Evolutionary conservation across 2,329 filamentous ascomycete genomes (phyloP).

Genomic region (Fusarium begoniae): DNA sequence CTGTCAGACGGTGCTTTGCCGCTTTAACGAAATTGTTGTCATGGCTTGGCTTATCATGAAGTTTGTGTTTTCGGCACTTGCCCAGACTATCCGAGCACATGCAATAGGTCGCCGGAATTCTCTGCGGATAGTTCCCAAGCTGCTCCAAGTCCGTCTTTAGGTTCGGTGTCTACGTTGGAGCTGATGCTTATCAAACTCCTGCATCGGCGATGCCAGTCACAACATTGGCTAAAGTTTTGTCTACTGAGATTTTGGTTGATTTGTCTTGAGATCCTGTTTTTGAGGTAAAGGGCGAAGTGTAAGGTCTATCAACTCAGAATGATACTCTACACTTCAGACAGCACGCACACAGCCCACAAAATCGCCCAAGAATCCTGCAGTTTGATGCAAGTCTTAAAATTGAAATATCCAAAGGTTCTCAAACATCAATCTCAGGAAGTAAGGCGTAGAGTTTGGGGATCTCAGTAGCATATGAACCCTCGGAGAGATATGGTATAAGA

Average conservation of each 20-base stretch:
- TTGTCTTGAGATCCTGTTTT: not conserved
- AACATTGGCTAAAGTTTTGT: not conserved
- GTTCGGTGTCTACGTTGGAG: too few species aligned
- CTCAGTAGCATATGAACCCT: fast-evolving
- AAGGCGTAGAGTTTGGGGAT: too few species aligned
- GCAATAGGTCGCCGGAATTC: not conserved
- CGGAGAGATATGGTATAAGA: fast-evolving
- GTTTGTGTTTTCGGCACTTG: not conserved
- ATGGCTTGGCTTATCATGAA: not conserved
- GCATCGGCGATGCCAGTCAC: not conserved
- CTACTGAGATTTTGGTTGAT: not conserved
- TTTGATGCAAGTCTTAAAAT: not conserved
- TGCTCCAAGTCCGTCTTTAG: not conserved
- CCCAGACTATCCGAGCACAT: not conserved
- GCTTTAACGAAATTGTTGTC: fast-evolving
- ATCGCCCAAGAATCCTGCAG: fast-evolving
- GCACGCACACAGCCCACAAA: not conserved
- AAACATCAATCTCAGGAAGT: not conserved
- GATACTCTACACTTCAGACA: not conserved
- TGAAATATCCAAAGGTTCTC: not conserved
- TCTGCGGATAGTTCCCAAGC: fast-evolving
- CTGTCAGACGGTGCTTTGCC: not conserved
- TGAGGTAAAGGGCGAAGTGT: too few species aligned
- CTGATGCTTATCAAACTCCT: not conserved
- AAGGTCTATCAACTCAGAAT: too few species aligned